Evolutionary conservation across 129 eudicot species (phyloP).

Genomic region (Calendula officinalis): DNA sequence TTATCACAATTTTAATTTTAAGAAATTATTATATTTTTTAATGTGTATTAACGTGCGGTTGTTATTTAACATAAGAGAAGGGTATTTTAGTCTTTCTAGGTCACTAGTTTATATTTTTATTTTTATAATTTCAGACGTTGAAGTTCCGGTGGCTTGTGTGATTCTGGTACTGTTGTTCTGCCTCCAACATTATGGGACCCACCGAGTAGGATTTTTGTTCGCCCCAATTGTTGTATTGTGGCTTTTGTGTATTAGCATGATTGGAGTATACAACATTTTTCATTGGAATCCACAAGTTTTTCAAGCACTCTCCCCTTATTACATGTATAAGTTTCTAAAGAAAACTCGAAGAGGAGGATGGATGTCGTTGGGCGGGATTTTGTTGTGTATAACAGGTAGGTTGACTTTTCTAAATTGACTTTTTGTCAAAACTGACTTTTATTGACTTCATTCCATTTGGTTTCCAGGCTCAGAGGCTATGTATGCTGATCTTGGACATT

Average conservation of each 20-base stretch:
- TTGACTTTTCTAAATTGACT: not conserved
- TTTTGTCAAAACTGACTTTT: not conserved
- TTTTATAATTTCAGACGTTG: conserved; percentile 53
- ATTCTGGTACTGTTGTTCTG: conserved; percentile 68
- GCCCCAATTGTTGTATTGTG: conserved; percentile 75
- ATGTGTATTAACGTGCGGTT: too few species aligned
- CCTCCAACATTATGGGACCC: conserved; percentile 90
- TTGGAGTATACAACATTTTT: conserved; percentile 75
- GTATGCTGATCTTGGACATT: conserved; percentile 95
- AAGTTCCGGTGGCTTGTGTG: conserved; percentile 73
- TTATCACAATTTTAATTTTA: not conserved
- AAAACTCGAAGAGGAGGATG: conserved; percentile 76
- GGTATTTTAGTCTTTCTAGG: not conserved
- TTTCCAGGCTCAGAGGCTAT: conserved; percentile 85
- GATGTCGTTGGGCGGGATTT: conserved; percentile 95
- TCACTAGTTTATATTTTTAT: not conserved
- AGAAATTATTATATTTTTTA: not conserved
- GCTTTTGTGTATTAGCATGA: conserved; percentile 81
- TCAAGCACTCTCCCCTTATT: conserved; percentile 80
- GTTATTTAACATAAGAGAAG: too few species aligned
- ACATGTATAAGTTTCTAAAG: conserved; percentile 82
- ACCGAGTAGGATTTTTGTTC: conserved; percentile 71
- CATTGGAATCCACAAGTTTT: conserved; percentile 77
- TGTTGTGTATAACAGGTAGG: conserved; percentile 75
- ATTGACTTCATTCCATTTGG: conserved; percentile 2